Conservation (phyloP, 495 filamentous ascomycete genomes). For the Friedmanniomyces simplex region DNA sequence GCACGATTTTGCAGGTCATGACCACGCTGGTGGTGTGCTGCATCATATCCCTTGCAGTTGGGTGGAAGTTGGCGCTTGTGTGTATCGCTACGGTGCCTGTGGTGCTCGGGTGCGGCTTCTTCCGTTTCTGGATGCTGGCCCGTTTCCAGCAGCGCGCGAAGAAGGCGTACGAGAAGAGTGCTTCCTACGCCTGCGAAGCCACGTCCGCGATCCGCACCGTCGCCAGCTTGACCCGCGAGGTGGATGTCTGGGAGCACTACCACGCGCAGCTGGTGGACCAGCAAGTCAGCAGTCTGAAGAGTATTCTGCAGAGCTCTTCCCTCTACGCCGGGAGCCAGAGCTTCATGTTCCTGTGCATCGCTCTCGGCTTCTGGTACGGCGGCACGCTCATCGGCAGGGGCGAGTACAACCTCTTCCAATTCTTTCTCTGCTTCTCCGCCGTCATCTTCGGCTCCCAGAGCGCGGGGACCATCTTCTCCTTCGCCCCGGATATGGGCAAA, state of each 20-base stretch:
- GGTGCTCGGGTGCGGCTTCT: constrained; percentile 69
- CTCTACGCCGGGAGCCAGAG: constrained; percentile 75
- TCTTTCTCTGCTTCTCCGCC: constrained; percentile 74
- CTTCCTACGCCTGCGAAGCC: constrained; percentile 81
- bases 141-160: constrained; percentile 63
- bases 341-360: constrained; percentile 69
- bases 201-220: constrained; percentile 87
- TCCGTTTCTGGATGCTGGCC: constrained; percentile 74
- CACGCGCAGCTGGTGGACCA: constrained; percentile 53
- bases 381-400: constrained; percentile 60
- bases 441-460: constrained; percentile 77
- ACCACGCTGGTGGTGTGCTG: constrained; percentile 65
- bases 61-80: constrained; percentile 87
- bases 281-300: constrained; percentile 48
- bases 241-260: constrained; percentile 67
- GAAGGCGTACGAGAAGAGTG: constrained; percentile 60
- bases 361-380: constrained; percentile 92
- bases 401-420: constrained; percentile 66
- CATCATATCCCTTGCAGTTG: constrained; percentile 55
- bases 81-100: constrained; percentile 69
- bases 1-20: constrained; percentile 63
- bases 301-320: constrained; percentile 54
- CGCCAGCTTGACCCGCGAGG: constrained; percentile 75
- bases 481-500: constrained; percentile 79
- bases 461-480: constrained; percentile 79